Evolutionary conservation across 495 filamentous ascomycete genomes (phyloP), one percentile per base, ranked within the genome.

Genomic region (Annulohypoxylon nitens): DNA sequence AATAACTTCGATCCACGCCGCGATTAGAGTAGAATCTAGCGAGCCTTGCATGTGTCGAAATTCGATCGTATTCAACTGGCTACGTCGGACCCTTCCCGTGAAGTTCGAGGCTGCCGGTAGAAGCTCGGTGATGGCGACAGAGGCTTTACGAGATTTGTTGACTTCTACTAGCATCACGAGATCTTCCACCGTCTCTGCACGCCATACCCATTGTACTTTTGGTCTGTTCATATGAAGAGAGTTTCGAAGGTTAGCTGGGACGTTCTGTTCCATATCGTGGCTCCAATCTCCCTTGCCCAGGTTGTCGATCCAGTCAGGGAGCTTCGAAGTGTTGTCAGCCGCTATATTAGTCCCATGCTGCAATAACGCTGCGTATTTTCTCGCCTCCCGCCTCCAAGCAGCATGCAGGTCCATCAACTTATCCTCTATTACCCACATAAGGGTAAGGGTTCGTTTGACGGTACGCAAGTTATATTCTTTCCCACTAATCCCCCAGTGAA

Each of bases 1-100:
- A 12, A 37, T 73, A 12, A 61, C 71, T 2, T 69, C 60, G 18
- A 73, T 57, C 71, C 71, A 73, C 9, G 65, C 61, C 2, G 36
- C 33, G n/a, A 73, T 60, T 20, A 69, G 18, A 8, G 60, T n/a
- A n/a, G 64, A 65, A 10, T 73, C 10, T 12, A 73, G 41, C 7
- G 71, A 73, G 26, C 71, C 71, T 47, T 73, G 71, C 71, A 73
- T 69, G 4, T 73, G 71, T 8, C 71, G 71, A 47, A 70, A 70
- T 47, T 74, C 66, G 2, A 74, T 59, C 4, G 66, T 74, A 55
- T 74, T 70, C 8, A 70, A 33, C 57, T 70, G 71, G 48, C 66
- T 74, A 14, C 58, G 61, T 12, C 71, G 71, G 16, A 65, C 55
- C 61, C 64, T 69, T 16, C 71, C 66, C 10, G 47, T 5, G 61